Conservation (phyloP, 2,329 filamentous ascomycete species). For the Ascochyta lentis region DNA sequence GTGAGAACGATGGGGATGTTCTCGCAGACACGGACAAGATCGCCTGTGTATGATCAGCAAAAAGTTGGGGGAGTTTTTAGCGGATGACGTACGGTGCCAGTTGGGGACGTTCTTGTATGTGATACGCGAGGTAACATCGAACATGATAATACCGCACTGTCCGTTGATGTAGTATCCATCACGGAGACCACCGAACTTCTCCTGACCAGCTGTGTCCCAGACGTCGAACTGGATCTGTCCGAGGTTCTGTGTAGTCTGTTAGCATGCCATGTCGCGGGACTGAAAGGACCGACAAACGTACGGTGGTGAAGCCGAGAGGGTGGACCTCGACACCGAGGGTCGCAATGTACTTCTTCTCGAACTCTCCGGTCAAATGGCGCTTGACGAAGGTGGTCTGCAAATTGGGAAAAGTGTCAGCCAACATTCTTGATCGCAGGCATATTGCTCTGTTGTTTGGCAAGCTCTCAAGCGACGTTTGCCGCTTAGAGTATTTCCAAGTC, state of each 20-base stretch:
- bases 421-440: not conserved
- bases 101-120: constrained; percentile 99
- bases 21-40: constrained; percentile 98
- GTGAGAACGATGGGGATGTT: constrained; percentile 98
- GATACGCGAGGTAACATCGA: constrained; percentile 98
- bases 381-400: constrained; percentile 98
- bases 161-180: constrained; percentile 99
- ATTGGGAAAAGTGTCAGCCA: constrained; percentile 30
- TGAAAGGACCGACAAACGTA: constrained; percentile 61
- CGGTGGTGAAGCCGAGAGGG: constrained; percentile 95
- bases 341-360: constrained; percentile 99
- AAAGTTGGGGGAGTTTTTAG: not conserved
- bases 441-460: constrained; percentile 7
- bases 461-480: constrained; percentile 5
- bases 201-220: constrained; percentile 98
- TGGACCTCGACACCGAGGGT: constrained; percentile 99
- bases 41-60: constrained; percentile 65
- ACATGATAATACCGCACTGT: constrained; percentile 99
- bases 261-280: constrained; percentile 26
- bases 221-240: constrained; percentile 98
- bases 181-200: constrained; percentile 99
- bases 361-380: constrained; percentile 99
- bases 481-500: not conserved
- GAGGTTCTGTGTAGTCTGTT: constrained; percentile 69
- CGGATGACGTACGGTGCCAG: constrained; percentile 88